phyloP scores from a whole-genome alignment of 352 stramenopile genomes.

The Hyaloperonospora arabidopsidis region DNA sequence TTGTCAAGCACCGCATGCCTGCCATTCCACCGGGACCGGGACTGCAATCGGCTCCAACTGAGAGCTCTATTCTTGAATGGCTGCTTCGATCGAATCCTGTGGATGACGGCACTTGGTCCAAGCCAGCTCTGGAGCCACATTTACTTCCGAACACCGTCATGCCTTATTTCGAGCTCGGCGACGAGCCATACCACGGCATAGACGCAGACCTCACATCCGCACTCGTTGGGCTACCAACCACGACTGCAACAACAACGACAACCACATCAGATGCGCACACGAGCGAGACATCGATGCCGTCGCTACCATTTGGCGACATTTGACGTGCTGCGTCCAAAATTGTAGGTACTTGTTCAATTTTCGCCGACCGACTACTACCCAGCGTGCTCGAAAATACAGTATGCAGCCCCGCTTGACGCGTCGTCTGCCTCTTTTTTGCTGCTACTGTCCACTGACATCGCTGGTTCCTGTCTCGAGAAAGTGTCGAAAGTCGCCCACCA shows the following conservation, averaged over 20 bases:
- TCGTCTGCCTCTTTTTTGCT: slow-evolving; percentile 21
- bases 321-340: slow-evolving; percentile 23
- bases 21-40: slow-evolving; percentile 13
- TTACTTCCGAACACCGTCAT: slow-evolving; percentile 22
- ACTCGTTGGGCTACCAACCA: slow-evolving; percentile 22
- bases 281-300: slow-evolving; percentile 16
- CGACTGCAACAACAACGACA: slow-evolving; percentile 9
- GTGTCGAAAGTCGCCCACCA: slow-evolving; percentile 75
- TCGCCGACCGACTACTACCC: slow-evolving; percentile 10
- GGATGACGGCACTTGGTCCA: slow-evolving; percentile 35
- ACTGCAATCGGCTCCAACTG: slow-evolving; percentile 18
- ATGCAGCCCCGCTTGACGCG: slow-evolving; percentile 8
- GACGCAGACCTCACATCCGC: slow-evolving; percentile 30
- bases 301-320: slow-evolving; percentile 29
- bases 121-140: slow-evolving; percentile 10
- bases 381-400: slow-evolving; percentile 30
- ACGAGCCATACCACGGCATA: slow-evolving; percentile 35
- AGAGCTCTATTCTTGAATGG: slow-evolving; percentile 51
- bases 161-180: slow-evolving; percentile 44
- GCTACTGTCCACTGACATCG: slow-evolving; percentile 20
- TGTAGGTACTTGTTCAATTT: slow-evolving; percentile 23
- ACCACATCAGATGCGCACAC: slow-evolving; percentile 14
- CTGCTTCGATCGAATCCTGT: slow-evolving; percentile 41
- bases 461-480: slow-evolving; percentile 68
- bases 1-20: slow-evolving; percentile 38